A percentile compares a stretch with the other conserved stretches of the same genome.
Conservation (phyloP, 148 eudicot genomes). For the Mesembryanthemum crystallinum region DNA sequence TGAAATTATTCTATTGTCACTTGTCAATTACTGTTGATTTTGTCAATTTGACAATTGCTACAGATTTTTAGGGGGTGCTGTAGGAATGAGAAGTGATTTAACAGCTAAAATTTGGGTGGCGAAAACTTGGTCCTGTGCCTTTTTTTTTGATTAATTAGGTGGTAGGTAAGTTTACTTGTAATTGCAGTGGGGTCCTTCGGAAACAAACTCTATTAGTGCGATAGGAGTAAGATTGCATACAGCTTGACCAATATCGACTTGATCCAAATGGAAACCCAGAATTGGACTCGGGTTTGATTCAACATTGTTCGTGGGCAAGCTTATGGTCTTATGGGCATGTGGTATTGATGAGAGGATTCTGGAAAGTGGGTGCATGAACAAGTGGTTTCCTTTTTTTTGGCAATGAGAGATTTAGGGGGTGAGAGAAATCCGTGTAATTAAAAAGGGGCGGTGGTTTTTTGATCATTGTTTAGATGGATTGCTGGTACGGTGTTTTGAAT, state of each 20-base stretch:
- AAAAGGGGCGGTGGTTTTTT: neutral
- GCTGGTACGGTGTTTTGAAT: neutral
- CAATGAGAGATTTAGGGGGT: neutral
- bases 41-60: too few species aligned
- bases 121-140: neutral
- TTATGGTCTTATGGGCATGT: slow-evolving; percentile 3
- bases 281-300: neutral
- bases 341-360: slow-evolving; percentile 1
- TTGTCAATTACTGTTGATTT: too few species aligned
- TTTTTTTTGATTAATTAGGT: neutral
- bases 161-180: neutral
- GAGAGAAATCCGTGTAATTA: neutral
- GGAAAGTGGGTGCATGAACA: slow-evolving; percentile 15
- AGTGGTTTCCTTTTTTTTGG: neutral
- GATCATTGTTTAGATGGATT: slow-evolving; percentile 18
- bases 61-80: too few species aligned
- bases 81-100: too few species aligned
- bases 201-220: neutral
- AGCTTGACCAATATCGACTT: neutral
- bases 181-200: neutral
- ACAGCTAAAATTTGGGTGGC: too few species aligned
- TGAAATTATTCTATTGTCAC: too few species aligned
- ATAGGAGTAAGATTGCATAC: neutral
- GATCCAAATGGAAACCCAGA: neutral
- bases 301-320: neutral